Base-by-base conservation (phyloP, 2,329 filamentous ascomycete species). In the Hypoxylon sp. region DNA sequence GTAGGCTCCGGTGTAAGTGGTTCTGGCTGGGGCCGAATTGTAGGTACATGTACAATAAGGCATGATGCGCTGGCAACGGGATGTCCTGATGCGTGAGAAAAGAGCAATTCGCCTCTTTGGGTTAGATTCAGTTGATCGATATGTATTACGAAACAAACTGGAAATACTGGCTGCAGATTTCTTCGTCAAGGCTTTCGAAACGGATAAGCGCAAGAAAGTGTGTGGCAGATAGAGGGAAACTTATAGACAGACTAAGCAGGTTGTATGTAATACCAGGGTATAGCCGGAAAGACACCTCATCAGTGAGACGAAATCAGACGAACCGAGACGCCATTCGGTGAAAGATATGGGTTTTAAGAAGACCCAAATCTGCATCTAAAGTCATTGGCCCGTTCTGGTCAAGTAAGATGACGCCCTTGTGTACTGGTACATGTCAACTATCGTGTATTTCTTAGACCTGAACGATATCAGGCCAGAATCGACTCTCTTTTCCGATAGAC, bases 101-200 rank as follows among this genome's bases (percentile, higher is more conserved):
- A 68, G 57, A 57, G 58, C 60, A 59, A 65, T 63, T 67, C 61
- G 45, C 65, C 65, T 56, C 38, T 70, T 68, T 34, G 36, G 68
- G 68, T 65, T 70, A 70, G 65, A 60, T 55, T 60, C 68, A 59
- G 68, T 60, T 70, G 68, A 70, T 70, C 68, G 45, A 58, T 65
- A 56, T 38, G 67, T 70, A 59, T 65, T 65, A 60, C 65, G 45
- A 68, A 63, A 65, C 58, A 53, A 63, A 60, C 55, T 60, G 58
- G 63, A 13, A 59, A 56, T 43, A 51, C 51, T 50, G 53, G 32
- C 32, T 51, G 53, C 55, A 60, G 23, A 51, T 60, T 67, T 67
- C 48, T 63, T 65, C 43, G 25, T 61, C 55, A 28, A 41, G 23
- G 43, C 43, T 53, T 53, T 64, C 60, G 53, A 58, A 52, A 59